Percentiles rank a stretch among this genome's conserved stretches.
Evolutionary conservation across 495 filamentous ascomycete genomes (phyloP).

Genomic region (Penicillium simplicissimum): DNA sequence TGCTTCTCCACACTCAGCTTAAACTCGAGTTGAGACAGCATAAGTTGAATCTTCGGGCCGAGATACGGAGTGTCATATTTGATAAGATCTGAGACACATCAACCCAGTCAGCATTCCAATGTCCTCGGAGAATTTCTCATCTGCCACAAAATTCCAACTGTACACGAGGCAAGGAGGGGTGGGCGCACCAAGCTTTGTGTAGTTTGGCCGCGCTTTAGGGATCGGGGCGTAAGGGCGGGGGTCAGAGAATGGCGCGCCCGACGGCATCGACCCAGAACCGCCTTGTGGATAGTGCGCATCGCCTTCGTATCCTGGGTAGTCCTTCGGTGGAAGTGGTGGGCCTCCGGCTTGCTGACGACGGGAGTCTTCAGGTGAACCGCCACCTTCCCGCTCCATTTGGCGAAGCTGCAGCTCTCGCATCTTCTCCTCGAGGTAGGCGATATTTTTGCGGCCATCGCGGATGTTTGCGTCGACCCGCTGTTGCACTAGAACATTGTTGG

Average conservation of each 20-base stretch:
- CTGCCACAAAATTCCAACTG: neutral
- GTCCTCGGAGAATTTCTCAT: conserved; percentile 5
- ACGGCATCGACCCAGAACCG: conserved; percentile 73
- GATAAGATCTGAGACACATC: conserved; percentile 75
- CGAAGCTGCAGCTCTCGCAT: conserved; percentile 86
- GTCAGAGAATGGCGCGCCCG: conserved; percentile 76
- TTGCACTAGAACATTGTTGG: conserved; percentile 85
- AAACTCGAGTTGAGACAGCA: conserved; percentile 98
- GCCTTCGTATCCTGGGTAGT: conserved; percentile 54
- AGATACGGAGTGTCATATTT: conserved; percentile 97
- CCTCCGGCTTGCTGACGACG: conserved; percentile 37
- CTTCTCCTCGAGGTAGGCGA: conserved; percentile 89
- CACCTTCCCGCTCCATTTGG: conserved; percentile 59
- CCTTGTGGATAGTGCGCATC: conserved; percentile 56
- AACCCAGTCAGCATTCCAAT: conserved; percentile 19
- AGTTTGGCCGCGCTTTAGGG: conserved; percentile 81
- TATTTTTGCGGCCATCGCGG: conserved; percentile 87
- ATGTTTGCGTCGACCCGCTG: conserved; percentile 89
- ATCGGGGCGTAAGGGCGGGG: conserved; percentile 66
- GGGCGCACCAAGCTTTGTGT: conserved; percentile 87
- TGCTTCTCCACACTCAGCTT: conserved; percentile 99
- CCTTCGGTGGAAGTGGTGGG: conserved; percentile 65
- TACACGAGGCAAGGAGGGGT: neutral
- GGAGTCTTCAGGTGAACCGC: conserved; percentile 41
- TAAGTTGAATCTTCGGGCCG: conserved; percentile 96